phyloP scores from a whole-genome alignment of 2,329 filamentous ascomycete species.

The Fusarium sp. region DNA sequence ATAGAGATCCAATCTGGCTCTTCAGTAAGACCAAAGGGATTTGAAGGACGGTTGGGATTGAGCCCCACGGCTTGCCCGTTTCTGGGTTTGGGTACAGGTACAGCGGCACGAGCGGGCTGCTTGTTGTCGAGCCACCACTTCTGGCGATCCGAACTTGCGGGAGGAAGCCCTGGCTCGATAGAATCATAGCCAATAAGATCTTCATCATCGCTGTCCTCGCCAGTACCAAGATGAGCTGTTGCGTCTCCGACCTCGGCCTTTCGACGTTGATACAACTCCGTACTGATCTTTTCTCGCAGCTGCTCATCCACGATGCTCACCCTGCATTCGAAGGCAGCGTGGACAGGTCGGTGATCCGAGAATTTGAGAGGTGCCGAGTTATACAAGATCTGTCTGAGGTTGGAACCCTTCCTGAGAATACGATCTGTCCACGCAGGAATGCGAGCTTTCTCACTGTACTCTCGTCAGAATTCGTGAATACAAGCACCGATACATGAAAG shows the following conservation, averaged over 20 bases:
- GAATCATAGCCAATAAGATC: slow-evolving; percentile 84
- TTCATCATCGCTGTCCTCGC: slow-evolving; percentile 76
- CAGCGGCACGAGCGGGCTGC: slow-evolving; percentile 77
- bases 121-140: slow-evolving; percentile 79
- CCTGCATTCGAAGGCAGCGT: slow-evolving; percentile 85
- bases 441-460: slow-evolving; percentile 82
- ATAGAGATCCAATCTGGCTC: slow-evolving; percentile 88
- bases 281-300: slow-evolving; percentile 76
- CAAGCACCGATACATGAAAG: background rate
- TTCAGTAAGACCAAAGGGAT: slow-evolving; percentile 79
- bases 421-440: slow-evolving; percentile 99
- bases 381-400: slow-evolving; percentile 85
- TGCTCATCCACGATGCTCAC: slow-evolving; percentile 84
- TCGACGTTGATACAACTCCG: slow-evolving; percentile 77
- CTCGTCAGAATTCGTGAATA: slow-evolving; percentile 24
- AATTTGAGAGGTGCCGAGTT: slow-evolving; percentile 84
- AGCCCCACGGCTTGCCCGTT: slow-evolving; percentile 67
- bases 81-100: slow-evolving; percentile 69
- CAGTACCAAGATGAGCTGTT: slow-evolving; percentile 63
- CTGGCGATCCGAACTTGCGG: slow-evolving; percentile 73
- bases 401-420: slow-evolving; percentile 85
- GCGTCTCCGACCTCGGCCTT: slow-evolving; percentile 73
- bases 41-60: slow-evolving; percentile 79
- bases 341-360: slow-evolving; percentile 97
- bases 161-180: slow-evolving; percentile 79